Evolutionary conservation across 139 green algal species (phyloP).

Genomic region (Tetradesmus lagerheimii): DNA sequence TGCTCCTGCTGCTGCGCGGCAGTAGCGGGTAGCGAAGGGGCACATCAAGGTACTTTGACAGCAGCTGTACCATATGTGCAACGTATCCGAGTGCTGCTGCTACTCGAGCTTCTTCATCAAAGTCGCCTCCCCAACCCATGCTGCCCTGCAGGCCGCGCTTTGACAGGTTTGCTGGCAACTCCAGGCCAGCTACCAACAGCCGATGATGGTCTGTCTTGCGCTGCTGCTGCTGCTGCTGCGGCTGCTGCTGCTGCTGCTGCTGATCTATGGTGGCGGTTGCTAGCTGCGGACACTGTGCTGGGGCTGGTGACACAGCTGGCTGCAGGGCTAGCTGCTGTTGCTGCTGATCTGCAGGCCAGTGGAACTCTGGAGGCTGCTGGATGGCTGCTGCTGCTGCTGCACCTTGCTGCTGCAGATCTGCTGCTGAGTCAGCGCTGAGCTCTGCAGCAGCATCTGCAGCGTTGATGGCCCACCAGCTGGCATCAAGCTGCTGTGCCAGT

Average conservation of each 20-base stretch:
- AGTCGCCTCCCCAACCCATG: slow-evolving; percentile 54
- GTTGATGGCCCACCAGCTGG: slow-evolving; percentile 45
- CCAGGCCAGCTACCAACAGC: slow-evolving; percentile 53
- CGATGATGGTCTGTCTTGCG: background rate
- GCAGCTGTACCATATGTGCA: slow-evolving; percentile 65
- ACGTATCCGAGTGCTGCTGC: slow-evolving; percentile 75
- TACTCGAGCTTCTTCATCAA: slow-evolving; percentile 61
- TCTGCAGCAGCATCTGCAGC: slow-evolving; percentile 3
- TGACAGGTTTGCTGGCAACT: slow-evolving; percentile 51
- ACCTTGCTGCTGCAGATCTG: slow-evolving; percentile 21
- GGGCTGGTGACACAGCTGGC: background rate
- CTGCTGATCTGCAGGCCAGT: background rate
- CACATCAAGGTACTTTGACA: slow-evolving; percentile 73
- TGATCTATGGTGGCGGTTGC: too few species aligned
- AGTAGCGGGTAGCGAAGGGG: slow-evolving; percentile 77
- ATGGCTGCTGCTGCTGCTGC: slow-evolving; percentile 10
- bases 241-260: background rate
- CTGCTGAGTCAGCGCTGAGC: background rate
- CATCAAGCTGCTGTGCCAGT: slow-evolving; percentile 45
- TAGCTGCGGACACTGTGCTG: too few species aligned
- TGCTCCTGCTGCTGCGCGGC: slow-evolving; percentile 60
- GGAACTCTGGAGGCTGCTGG: background rate
- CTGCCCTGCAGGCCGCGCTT: slow-evolving; percentile 49
- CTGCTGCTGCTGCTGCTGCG: background rate
- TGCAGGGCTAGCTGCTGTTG: background rate